These are phyloP conservation scores for Fomitopsis pinicola DNA, from an alignment of 1,284 basidiomycete species.

Conservation along the genomic window DNA sequence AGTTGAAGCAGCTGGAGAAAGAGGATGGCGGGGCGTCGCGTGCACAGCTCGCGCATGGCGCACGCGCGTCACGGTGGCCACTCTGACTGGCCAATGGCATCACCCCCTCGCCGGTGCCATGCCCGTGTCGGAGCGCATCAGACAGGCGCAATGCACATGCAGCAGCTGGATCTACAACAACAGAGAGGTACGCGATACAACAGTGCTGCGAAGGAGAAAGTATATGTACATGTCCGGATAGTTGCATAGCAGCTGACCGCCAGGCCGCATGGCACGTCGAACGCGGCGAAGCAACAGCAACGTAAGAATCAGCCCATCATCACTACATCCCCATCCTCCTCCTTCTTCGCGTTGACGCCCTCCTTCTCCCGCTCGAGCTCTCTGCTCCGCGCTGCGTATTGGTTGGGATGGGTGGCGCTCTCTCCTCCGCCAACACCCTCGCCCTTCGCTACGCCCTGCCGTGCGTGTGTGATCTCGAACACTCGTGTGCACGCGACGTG, in stretches of 20 bases:
- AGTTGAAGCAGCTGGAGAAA: neutral
- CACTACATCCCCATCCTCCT: slow-evolving; percentile 30
- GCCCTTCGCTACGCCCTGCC: slow-evolving; percentile 77
- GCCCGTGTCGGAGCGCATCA: neutral
- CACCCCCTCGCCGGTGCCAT: neutral
- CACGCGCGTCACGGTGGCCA: slow-evolving; percentile 1
- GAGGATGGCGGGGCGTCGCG: neutral
- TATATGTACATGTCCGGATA: neutral
- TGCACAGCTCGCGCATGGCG: slow-evolving; percentile 2
- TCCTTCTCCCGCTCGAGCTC: slow-evolving; percentile 51
- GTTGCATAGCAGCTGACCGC: neutral
- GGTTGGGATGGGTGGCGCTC: slow-evolving; percentile 93
- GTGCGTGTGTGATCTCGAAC: slow-evolving; percentile 89
- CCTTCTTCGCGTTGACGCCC: slow-evolving; percentile 20
- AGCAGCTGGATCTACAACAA: neutral
- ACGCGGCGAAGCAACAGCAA: neutral
- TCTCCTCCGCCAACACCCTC: slow-evolving; percentile 88
- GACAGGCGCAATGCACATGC: neutral
- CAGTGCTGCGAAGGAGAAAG: neutral
- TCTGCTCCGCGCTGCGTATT: slow-evolving; percentile 69
- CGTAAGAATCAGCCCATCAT: slow-evolving; percentile 16
- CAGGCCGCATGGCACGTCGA: neutral
- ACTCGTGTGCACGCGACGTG: slow-evolving; percentile 97
- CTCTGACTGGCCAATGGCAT: neutral
- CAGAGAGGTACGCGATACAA: neutral